phyloP scores from a whole-genome alignment of 257 asterid genomes.

The Nicotiana otophora region DNA sequence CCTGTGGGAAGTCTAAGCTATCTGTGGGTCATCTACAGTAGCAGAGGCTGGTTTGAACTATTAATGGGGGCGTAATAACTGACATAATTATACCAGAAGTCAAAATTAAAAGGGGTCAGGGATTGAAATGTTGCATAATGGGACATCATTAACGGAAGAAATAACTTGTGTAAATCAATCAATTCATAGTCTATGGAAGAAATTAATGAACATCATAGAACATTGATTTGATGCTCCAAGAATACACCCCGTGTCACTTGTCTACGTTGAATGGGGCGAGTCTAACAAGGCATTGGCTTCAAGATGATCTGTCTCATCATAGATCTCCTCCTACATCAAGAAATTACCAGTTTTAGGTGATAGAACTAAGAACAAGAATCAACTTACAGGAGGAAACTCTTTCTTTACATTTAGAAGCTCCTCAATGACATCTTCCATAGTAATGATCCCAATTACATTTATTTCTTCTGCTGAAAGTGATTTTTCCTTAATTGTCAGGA shows the following conservation, averaged over 20 bases:
- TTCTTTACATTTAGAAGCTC: slow-evolving; percentile 21
- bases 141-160: not conserved
- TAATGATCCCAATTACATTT: slow-evolving; percentile 30
- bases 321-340: slow-evolving; percentile 28
- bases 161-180: not conserved
- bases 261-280: too few species aligned
- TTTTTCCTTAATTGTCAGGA: slow-evolving; percentile 20
- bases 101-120: not conserved
- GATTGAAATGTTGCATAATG: not conserved
- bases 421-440: slow-evolving; percentile 42
- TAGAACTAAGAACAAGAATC: not conserved
- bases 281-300: not conserved
- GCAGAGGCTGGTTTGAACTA: not conserved
- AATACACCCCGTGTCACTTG: not conserved
- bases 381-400: not conserved
- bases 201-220: too few species aligned
- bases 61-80: not conserved
- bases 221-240: not conserved
- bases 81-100: not conserved
- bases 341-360: not conserved
- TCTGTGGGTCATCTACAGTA: not conserved
- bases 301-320: slow-evolving; percentile 21
- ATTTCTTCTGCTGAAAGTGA: slow-evolving; percentile 23
- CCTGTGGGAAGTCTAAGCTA: not conserved
- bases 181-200: too few species aligned